Conservation (phyloP, 2,329 filamentous ascomycete genomes). For the Helminthosporium solani region DNA sequence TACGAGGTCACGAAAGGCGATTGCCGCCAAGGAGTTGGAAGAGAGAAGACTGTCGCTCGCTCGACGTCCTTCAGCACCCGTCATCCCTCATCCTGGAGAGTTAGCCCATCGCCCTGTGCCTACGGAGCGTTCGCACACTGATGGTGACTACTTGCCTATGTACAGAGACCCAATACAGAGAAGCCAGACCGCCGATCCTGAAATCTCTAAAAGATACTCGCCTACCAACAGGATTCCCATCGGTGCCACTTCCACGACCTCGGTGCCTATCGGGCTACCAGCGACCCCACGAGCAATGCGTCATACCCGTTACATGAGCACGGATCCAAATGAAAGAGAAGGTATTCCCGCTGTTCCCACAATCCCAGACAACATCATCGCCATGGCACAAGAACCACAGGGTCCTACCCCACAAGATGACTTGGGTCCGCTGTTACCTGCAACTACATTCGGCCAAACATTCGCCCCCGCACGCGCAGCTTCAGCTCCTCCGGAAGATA, state of each 20-base stretch:
- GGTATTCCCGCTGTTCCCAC: slow-evolving; percentile 56
- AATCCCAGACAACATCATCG: slow-evolving; percentile 53
- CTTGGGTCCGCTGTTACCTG: slow-evolving; percentile 50
- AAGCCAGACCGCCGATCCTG: slow-evolving; percentile 67
- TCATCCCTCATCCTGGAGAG: slow-evolving; percentile 73
- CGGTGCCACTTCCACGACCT: slow-evolving; percentile 50
- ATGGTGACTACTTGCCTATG: slow-evolving; percentile 44
- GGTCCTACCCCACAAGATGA: slow-evolving; percentile 43
- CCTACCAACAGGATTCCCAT: slow-evolving; percentile 34
- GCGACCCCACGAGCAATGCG: slow-evolving; percentile 91
- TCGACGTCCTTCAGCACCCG: slow-evolving; percentile 73
- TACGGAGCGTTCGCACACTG: slow-evolving; percentile 39
- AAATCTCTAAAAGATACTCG: slow-evolving; percentile 43
- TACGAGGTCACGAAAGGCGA: slow-evolving; percentile 45
- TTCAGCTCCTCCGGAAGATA: slow-evolving; percentile 51
- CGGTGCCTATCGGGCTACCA: slow-evolving; percentile 71
- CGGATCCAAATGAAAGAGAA: slow-evolving; percentile 54
- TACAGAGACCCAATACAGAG: slow-evolving; percentile 49
- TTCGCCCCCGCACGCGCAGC: slow-evolving; percentile 44
- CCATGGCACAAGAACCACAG: slow-evolving; percentile 16
- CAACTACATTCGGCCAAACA: slow-evolving; percentile 49
- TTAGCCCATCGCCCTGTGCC: slow-evolving; percentile 37
- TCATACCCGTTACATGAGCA: slow-evolving; percentile 67
- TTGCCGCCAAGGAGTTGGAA: slow-evolving; percentile 76
- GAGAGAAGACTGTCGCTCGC: slow-evolving; percentile 78